phyloP scores from a whole-genome alignment of 306 rosid species.

The Prunus armeniaca region DNA sequence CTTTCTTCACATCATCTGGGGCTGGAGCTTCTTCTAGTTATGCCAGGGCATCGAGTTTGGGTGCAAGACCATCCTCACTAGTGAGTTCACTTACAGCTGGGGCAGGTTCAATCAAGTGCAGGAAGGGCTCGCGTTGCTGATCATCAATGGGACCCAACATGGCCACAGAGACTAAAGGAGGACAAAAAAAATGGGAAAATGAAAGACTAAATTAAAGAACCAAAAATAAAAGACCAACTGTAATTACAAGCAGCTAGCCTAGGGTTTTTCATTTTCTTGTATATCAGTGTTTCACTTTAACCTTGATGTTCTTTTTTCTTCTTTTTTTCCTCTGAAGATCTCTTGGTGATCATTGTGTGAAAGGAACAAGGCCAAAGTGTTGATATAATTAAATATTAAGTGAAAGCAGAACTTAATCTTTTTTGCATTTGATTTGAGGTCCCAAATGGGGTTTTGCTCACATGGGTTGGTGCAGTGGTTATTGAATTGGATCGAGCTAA shows the following conservation, averaged over 20 bases:
- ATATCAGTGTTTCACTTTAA: conserved; percentile 13
- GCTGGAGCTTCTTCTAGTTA: conserved; percentile 70
- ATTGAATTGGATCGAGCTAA: neutral
- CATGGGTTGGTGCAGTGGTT: conserved; percentile 10
- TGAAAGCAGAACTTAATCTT: neutral
- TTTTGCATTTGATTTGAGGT: neutral
- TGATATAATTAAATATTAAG: neutral
- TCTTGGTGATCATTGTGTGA: neutral
- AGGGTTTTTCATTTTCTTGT: conserved; percentile 23
- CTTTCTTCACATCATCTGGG: conserved; percentile 75
- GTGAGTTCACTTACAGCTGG: conserved; percentile 63
- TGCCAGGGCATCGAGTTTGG: conserved; percentile 76
- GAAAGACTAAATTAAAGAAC: conserved; percentile 16
- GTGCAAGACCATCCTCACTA: conserved; percentile 69
- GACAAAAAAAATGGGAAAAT: neutral
- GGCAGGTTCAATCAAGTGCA: conserved; percentile 70
- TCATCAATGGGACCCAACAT: neutral
- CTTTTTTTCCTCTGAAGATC: neutral
- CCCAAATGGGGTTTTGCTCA: neutral
- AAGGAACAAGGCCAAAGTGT: conserved; percentile 19
- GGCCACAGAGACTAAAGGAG: too few species aligned
- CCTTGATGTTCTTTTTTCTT: neutral
- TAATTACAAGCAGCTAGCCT: conserved; percentile 24
- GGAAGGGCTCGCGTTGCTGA: conserved; percentile 68
- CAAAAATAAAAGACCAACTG: conserved; percentile 8